Evolutionary conservation across 306 rosid genomes (phyloP), one percentile per base, ranked within the genome.

Genomic region (Ormosia emarginata): DNA sequence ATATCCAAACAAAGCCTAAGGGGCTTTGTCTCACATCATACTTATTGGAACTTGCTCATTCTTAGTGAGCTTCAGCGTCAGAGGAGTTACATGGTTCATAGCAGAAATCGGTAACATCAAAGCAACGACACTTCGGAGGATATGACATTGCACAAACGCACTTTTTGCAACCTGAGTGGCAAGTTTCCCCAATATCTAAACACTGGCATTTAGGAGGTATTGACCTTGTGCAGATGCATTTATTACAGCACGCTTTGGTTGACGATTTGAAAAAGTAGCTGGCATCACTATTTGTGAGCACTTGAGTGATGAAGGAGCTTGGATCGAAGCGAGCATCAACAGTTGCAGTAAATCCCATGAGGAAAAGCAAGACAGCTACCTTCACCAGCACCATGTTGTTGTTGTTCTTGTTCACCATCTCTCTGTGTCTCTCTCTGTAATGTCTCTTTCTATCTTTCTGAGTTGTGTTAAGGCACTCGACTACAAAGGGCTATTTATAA

Each of bases 281-380:
- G 14, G n/a, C 6, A 36, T n/a, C 71, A 71, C 40, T 57, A 15
- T 61, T 29, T 14, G 3, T 8, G 17, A 39, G 32, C 14, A 80
- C 3, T 11, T 71, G 24, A 4, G 36, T 34, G 55, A 77, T 49
- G 5, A 83, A 8, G 12, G 68, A 29, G 12, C 12, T 8, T 53
- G 62, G 55, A 34, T 83, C 75, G 29, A 71, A 65, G 1, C 83
- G 83, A 41, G 64, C 74, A 13, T 78, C 79, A 14, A 52, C 75
- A 0, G 72, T 58, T 17, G 84, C 73, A 0, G 56, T 34, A 40
- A 40, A 47, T 0, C 68, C 63, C 24, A 79, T 1, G 3, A 79
- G 44, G 24, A 56, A 67, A 41, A 82, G 29, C 4, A 67, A 3
- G 36, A 57, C 8, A 44, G 29, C 53, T 8, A 18, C 69, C 64